Evolutionary conservation across 2,329 filamentous ascomycete genomes (phyloP).

Genomic region (Talaromyces rugulosus): DNA sequence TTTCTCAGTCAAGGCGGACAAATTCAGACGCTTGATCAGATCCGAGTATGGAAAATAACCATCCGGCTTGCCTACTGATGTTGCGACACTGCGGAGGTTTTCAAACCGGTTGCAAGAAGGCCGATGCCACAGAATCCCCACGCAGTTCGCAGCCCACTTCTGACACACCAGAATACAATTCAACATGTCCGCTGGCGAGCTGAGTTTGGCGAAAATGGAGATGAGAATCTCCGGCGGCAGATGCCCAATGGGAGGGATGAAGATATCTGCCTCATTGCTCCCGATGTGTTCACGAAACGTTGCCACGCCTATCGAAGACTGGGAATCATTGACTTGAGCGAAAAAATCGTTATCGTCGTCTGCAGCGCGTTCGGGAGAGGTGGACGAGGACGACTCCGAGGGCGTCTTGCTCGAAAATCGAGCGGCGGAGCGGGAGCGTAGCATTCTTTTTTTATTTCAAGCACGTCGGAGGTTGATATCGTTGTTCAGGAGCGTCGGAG

Average conservation of each 20-base stretch:
- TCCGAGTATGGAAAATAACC: slow-evolving; percentile 86
- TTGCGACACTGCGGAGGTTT: slow-evolving; percentile 75
- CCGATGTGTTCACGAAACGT: slow-evolving; percentile 71
- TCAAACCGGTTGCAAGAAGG: slow-evolving; percentile 85
- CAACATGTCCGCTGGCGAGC: slow-evolving; percentile 69
- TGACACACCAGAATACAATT: slow-evolving; percentile 93
- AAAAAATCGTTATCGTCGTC: slow-evolving; percentile 95
- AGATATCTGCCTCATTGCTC: slow-evolving; percentile 42
- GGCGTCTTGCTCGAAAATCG: slow-evolving; percentile 37
- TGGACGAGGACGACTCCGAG: slow-evolving; percentile 42
- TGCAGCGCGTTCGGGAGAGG: slow-evolving; percentile 54
- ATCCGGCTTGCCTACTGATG: slow-evolving; percentile 65
- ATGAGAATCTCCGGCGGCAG: slow-evolving; percentile 95
- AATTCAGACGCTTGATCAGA: slow-evolving; percentile 86
- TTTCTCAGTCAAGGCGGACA: slow-evolving; percentile 70
- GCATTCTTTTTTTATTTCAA: slow-evolving; percentile 23
- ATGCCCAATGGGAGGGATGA: slow-evolving; percentile 64
- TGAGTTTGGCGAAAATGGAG: slow-evolving; percentile 81
- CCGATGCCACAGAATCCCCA: slow-evolving; percentile 91
- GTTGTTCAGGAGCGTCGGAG: background rate
- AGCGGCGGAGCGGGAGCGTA: slow-evolving; percentile 32
- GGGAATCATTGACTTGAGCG: slow-evolving; percentile 77
- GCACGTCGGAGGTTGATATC: background rate
- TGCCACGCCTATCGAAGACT: slow-evolving; percentile 82
- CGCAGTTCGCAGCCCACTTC: slow-evolving; percentile 86